phyloP scores from a whole-genome alignment of 768 basidiomycete genomes.

The Trametes maxima region DNA sequence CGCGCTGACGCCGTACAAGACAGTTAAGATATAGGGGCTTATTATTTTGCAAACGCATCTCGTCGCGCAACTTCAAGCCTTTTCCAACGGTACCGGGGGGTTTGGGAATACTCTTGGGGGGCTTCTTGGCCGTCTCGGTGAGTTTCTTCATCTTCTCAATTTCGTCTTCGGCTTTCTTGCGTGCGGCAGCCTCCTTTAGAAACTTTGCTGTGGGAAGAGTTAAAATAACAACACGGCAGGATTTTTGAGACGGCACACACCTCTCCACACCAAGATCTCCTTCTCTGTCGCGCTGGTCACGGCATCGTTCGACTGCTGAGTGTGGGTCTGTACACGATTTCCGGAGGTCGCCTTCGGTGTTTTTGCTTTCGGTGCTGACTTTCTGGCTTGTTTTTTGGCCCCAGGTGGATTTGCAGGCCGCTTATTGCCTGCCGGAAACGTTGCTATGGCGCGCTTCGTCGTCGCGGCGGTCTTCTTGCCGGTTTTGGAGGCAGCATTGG shows the following conservation, averaged over 20 bases:
- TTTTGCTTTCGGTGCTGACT: too few species aligned
- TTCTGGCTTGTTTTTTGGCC: too few species aligned
- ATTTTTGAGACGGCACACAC: background rate
- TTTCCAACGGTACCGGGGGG: background rate
- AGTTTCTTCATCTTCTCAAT: background rate
- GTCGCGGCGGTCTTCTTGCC: too few species aligned
- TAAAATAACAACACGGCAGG: background rate
- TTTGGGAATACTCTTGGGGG: background rate
- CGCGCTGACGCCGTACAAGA: background rate
- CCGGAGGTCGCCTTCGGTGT: too few species aligned
- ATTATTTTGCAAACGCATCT: background rate
- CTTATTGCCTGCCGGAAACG: too few species aligned
- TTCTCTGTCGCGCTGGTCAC: too few species aligned
- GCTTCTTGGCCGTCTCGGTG: background rate
- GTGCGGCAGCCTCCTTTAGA: background rate
- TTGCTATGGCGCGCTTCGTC: too few species aligned
- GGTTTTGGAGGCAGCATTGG: too few species aligned
- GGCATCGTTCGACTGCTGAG: too few species aligned
- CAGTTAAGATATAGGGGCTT: background rate
- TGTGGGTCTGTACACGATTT: too few species aligned
- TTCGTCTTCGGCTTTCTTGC: background rate
- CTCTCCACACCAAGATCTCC: background rate
- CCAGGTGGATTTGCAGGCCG: too few species aligned
- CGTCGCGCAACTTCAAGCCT: background rate
- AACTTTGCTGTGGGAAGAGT: background rate